Evolutionary conservation across 306 rosid species (phyloP).

Genomic region (Cucurbita pepo): DNA sequence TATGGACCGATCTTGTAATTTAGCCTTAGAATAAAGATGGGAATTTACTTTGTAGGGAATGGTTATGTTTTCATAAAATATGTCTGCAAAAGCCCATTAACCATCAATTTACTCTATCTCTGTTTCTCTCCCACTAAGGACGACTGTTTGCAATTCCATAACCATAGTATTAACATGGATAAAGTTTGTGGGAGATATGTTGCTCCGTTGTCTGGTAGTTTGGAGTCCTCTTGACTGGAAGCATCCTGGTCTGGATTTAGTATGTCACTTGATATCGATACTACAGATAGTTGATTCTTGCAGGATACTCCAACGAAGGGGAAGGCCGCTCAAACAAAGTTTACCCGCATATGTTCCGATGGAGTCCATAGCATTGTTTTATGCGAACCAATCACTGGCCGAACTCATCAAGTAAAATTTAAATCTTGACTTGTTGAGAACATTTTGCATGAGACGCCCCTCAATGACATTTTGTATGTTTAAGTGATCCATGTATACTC

Average conservation of each 20-base stretch:
- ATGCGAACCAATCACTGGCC: conserved; percentile 76
- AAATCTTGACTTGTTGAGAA: background rate
- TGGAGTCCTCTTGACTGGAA: background rate
- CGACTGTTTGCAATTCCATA: background rate
- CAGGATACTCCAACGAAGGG: conserved; percentile 33
- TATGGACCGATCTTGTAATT: background rate
- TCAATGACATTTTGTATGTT: background rate
- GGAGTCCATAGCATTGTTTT: conserved; percentile 60
- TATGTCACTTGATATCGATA: conserved; percentile 12
- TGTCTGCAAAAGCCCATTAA: background rate
- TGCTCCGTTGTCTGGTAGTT: background rate
- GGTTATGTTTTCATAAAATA: background rate
- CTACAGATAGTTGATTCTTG: conserved; percentile 26
- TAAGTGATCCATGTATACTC: background rate
- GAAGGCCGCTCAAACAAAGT: conserved; percentile 58
- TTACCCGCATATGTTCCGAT: conserved; percentile 44
- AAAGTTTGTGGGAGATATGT: background rate
- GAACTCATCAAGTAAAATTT: conserved; percentile 63
- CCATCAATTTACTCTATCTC: background rate
- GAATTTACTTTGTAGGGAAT: background rate
- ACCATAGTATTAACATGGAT: background rate
- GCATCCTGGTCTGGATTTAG: background rate
- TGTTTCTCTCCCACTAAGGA: background rate
- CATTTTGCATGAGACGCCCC: background rate
- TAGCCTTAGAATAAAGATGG: background rate